phyloP scores from a whole-genome alignment of 768 basidiomycete species.

The Podaxis rugospora region DNA sequence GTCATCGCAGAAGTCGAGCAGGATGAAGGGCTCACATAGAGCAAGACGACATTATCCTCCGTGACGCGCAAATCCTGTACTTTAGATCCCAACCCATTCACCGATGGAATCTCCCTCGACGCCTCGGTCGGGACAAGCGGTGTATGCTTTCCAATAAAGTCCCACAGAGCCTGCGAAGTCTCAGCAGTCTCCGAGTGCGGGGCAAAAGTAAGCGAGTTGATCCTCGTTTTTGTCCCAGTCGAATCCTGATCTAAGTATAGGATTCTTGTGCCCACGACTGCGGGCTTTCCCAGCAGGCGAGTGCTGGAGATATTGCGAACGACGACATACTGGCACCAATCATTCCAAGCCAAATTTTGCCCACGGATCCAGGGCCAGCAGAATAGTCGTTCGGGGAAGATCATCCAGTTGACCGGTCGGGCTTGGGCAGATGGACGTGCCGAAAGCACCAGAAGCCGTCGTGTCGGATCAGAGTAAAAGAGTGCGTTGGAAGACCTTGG shows the following conservation, averaged over 20 bases:
- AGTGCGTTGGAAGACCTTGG: conserved; percentile 36
- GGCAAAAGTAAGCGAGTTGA: conserved; percentile 38
- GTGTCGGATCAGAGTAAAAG: conserved; percentile 54
- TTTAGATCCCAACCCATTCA: conserved; percentile 38
- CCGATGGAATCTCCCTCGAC: conserved; percentile 36
- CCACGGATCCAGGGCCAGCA: conserved; percentile 33
- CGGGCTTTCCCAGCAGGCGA: conserved; percentile 29
- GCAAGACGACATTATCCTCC: conserved; percentile 57
- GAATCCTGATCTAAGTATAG: conserved; percentile 40
- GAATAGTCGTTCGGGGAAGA: conserved; percentile 53
- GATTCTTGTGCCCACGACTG: conserved; percentile 42
- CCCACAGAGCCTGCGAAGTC: conserved; percentile 32
- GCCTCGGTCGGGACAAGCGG: conserved; percentile 37
- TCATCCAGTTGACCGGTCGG: conserved; percentile 41
- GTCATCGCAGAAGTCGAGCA: background rate
- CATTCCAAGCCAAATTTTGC: conserved; percentile 45
- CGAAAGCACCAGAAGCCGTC: conserved; percentile 43
- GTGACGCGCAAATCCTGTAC: conserved; percentile 51
- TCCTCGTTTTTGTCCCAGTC: conserved; percentile 19
- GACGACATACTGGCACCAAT: conserved; percentile 50
- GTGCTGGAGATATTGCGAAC: conserved; percentile 35
- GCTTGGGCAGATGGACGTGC: conserved; percentile 35
- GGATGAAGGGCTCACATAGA: conserved; percentile 38
- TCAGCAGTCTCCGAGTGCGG: conserved; percentile 33
- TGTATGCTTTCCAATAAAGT: conserved; percentile 35